phyloP scores from a whole-genome alignment of 371 early-diverging fungal species.

The Capniomyces stellatus region DNA sequence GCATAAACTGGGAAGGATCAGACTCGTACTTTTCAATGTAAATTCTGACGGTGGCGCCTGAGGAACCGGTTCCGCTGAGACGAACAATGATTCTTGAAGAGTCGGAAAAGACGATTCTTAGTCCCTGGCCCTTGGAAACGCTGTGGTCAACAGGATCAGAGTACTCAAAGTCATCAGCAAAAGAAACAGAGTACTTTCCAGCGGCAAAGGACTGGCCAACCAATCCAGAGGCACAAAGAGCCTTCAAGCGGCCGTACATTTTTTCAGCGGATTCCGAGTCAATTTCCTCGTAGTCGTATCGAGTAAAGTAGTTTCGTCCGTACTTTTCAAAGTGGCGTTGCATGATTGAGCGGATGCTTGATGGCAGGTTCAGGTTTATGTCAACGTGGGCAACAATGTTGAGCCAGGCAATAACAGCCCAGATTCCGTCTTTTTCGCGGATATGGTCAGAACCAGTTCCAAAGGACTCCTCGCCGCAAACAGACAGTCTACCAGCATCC shows the following conservation, averaged over 20 bases:
- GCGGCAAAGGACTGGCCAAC: conserved; percentile 36
- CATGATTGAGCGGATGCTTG: conserved; percentile 55
- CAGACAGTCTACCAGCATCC: conserved; percentile 86
- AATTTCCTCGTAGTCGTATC: conserved; percentile 96
- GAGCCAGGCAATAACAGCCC: conserved; percentile 94
- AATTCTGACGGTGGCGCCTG: conserved; percentile 89
- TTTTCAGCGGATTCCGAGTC: conserved; percentile 55
- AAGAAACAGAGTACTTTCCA: conserved; percentile 36
- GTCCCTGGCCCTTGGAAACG: conserved; percentile 76
- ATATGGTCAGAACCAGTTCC: conserved; percentile 96
- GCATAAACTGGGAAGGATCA: conserved; percentile 35
- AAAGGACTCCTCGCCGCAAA: conserved; percentile 96
- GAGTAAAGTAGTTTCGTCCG: conserved; percentile 92
- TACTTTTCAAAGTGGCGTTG: conserved; percentile 58
- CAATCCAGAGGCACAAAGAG: conserved; percentile 27
- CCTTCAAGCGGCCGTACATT: conserved; percentile 54
- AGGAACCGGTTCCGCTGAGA: conserved; percentile 84
- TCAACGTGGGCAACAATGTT: conserved; percentile 68
- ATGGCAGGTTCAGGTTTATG: conserved; percentile 19
- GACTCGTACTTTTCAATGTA: conserved; percentile 83
- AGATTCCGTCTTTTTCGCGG: conserved; percentile 95
- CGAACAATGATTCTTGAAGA: conserved; percentile 83
- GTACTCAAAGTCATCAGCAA: conserved; percentile 81
- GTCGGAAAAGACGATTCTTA: conserved; percentile 77
- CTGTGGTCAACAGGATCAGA: conserved; percentile 80